Base-by-base conservation (phyloP, 768 basidiomycete genomes). In the Naganishia antarctica region DNA sequence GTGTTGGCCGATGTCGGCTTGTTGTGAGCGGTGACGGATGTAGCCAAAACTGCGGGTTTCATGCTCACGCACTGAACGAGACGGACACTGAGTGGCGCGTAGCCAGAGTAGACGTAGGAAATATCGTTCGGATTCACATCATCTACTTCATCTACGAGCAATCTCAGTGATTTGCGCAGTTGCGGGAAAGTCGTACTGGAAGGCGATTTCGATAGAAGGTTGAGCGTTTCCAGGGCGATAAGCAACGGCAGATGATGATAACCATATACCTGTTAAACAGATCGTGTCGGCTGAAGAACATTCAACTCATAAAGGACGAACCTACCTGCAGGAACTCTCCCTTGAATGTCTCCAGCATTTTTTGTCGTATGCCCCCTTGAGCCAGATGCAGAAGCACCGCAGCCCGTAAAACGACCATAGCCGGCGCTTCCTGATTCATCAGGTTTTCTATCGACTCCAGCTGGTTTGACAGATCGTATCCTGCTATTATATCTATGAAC, bases 21-120 rank as follows among this genome's bases (percentile, higher is more conserved):
- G 70, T 70, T 47, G 49, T 67, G 6, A 48, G 65, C 47, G 46
- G 60, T 43, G 6, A 31, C 60, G 23, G 60, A 70, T 3, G 63
- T 51, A 0, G 77, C 70, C 43, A 94, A 80, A 48, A 97, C 87
- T 4, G 88, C 87, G 37, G 87, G 88, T 78, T 91, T 96, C 79
- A 93, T 91, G 15, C 89, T 89, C 47, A 90, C 81, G 74, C 92
- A 92, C 79, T 98, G 96, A 2, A 98, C 87, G 8, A 98, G 83
- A 34, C 96, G 85, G 26, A 97, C 78, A 74, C 87, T 90, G 69
- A 98, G 85, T 15, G 96, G 96, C 0, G 96, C 94, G 76, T 91
- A 98, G 21, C 94, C 96, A 0, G 92, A 96, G 79, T 96, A 99
- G 37, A 91, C 89, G 75, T 89, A 98, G 66, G 89, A 87, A 76